Base-by-base conservation (phyloP, 768 basidiomycete genomes). In the Tylopilus rubrobrunneus region DNA sequence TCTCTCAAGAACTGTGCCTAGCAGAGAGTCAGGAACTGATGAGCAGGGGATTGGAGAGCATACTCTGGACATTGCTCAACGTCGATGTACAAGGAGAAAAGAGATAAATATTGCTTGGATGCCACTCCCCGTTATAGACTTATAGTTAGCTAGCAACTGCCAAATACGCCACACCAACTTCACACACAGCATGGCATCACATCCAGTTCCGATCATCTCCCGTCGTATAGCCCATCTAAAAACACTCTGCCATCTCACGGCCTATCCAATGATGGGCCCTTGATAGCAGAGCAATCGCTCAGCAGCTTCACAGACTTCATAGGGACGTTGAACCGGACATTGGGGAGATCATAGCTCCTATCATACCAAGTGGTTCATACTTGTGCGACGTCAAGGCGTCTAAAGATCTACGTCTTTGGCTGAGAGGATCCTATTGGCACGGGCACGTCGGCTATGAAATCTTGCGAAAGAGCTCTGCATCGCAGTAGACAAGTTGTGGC, bases 1-100 rank as follows among this genome's bases (percentile, higher is more conserved):
- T 98, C 96, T 64, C 95, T 79, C 72, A 98, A 76, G 78, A 93
- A 93, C 68, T 88, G 87, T 58, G 90, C 88, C 87, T 92, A 36
- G 29, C 25, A 45, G 1, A 28, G 42, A 1, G 52, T 61, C 47
- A 70, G 23, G 14, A 9, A 4, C 2, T 4, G 31, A 19, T 14
- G 1, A 1, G 23, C 7, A 0, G 27, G 21, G 25, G 43, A 19
- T 12, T 15, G 34, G 17, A 14, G 3, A n/a, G 29, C 62, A 17
- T 55, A 70, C 69, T 61, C 68, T 71, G 43, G 69, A 70, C 69
- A 70, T 70, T 49, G 47, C 51, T 19, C 47, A 48, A 31, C 33
- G 47, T 34, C 31, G 27, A 49, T 23, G 37, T 27, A 42, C 11
- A n/a, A n/a, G n/a, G n/a, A n/a, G n/a, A n/a, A n/a, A n/a, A n/a